Evolutionary conservation across 176 grass and related monocot species (phyloP).

Genomic region (Dactylis glomerata): DNA sequence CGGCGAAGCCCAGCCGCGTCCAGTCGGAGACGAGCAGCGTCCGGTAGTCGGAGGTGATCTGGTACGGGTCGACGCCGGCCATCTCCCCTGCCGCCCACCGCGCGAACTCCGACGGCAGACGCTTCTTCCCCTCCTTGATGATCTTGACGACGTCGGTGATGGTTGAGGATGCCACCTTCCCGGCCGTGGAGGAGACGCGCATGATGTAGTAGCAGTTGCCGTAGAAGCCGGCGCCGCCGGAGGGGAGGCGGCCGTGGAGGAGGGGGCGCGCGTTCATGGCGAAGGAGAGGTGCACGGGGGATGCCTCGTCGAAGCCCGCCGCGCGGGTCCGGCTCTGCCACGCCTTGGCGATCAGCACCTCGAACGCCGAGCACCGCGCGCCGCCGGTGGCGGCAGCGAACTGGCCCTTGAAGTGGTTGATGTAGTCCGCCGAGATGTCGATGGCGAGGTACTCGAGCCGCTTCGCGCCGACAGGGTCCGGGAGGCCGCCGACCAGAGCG

Average conservation of each 20-base stretch:
- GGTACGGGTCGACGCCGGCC: conserved; percentile 55
- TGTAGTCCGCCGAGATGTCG: conserved; percentile 83
- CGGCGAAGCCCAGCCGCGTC: conserved; percentile 85
- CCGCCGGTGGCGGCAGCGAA: conserved; percentile 48
- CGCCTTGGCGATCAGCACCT: conserved; percentile 84
- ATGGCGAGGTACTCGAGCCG: conserved; percentile 69
- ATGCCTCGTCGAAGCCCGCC: conserved; percentile 21
- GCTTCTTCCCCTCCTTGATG: conserved; percentile 75
- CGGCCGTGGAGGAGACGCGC: conserved; percentile 50
- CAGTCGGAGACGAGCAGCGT: conserved; percentile 90
- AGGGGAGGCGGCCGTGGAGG: conserved; percentile 21
- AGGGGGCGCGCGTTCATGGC: conserved; percentile 85
- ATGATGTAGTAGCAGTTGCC: conserved; percentile 98
- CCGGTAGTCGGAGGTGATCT: conserved; percentile 80
- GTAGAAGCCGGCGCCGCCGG: conserved; percentile 50
- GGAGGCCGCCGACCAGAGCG: conserved; percentile 49
- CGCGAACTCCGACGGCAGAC: conserved; percentile 57
- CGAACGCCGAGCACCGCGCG: conserved; percentile 69
- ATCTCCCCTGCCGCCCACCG: conserved; percentile 62
- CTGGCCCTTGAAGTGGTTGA: conserved; percentile 74
- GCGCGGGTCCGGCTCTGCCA: conserved; percentile 79
- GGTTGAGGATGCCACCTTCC: conserved; percentile 19
- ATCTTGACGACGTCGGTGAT: conserved; percentile 68
- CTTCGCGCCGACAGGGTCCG: conserved; percentile 30
- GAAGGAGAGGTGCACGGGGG: conserved; percentile 66